phyloP scores from a whole-genome alignment of 108 stramenopile genomes.

The Nitzschia sp. region DNA sequence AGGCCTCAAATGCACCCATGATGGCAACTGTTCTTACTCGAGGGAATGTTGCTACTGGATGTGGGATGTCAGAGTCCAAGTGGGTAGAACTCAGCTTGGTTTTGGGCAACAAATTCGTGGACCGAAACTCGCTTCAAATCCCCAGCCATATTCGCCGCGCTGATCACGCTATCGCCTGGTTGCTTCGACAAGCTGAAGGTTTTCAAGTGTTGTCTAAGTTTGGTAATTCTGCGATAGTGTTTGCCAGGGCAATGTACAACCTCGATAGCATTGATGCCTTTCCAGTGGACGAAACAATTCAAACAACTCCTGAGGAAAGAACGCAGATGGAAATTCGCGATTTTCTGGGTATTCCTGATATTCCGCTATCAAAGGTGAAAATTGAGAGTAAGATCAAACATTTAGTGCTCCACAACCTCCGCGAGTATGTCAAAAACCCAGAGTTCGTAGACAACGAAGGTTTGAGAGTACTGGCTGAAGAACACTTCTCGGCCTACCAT shows the following conservation, averaged over 20 bases:
- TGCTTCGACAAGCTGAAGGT: background rate
- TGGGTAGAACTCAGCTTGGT: conserved; percentile 62
- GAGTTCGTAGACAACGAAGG: background rate
- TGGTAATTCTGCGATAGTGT: conserved; percentile 17
- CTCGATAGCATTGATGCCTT: conserved; percentile 34
- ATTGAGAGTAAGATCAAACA: too few relatives aligned
- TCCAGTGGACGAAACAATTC: background rate
- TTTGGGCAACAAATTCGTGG: conserved; percentile 70
- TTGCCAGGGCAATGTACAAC: conserved; percentile 46
- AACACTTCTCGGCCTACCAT: background rate
- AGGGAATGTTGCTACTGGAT: conserved; percentile 26
- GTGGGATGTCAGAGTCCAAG: conserved; percentile 42
- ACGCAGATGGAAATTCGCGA: too few relatives aligned
- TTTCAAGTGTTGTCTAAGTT: conserved; percentile 12
- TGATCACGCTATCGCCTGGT: background rate
- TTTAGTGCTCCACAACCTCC: too few relatives aligned
- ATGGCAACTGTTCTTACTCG: conserved; percentile 14
- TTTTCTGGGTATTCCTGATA: too few relatives aligned
- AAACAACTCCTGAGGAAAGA: too few relatives aligned
- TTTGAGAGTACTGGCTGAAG: background rate
- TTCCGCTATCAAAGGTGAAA: too few relatives aligned
- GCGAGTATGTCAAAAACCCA: too few relatives aligned
- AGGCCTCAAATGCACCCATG: background rate
- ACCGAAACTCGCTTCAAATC: background rate
- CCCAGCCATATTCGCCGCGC: background rate